Evolutionary conservation across 495 filamentous ascomycete genomes (phyloP).

Genomic region (Hypoxylon crocopeplum): DNA sequence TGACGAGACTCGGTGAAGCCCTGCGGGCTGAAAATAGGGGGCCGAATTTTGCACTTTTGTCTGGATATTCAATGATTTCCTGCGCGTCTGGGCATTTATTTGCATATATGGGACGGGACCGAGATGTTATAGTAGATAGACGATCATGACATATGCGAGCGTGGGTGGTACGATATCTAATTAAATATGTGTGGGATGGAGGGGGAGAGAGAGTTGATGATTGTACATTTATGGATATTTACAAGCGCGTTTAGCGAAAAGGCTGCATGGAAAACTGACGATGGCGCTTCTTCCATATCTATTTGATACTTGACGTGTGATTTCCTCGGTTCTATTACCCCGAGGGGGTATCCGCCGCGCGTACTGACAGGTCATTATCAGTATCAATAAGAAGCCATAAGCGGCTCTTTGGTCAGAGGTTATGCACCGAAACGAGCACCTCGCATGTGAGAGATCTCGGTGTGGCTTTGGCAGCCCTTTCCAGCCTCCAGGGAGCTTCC

Average conservation of each 20-base stretch:
- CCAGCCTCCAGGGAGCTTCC: background rate
- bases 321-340: too few relatives aligned
- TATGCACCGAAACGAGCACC: too few relatives aligned
- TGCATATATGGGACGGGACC: constrained; percentile 11
- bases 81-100: constrained; percentile 2
- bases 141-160: constrained; percentile 16
- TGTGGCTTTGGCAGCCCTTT: background rate
- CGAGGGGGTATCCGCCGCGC: background rate
- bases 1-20: background rate
- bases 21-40: background rate
- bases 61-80: background rate
- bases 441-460: background rate
- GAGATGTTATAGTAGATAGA: background rate
- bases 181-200: too few relatives aligned
- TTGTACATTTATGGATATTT: too few relatives aligned
- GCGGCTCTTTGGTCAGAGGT: too few relatives aligned
- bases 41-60: background rate
- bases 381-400: too few relatives aligned
- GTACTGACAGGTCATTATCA: too few relatives aligned
- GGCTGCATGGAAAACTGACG: constrained; percentile 1
- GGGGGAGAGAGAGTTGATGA: too few relatives aligned
- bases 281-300: too few relatives aligned
- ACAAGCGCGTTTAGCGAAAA: background rate
- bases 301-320: too few relatives aligned
- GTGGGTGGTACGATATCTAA: constrained; percentile 1